A percentile compares a stretch with the other conserved stretches of the same genome.
phyloP scores from a whole-genome alignment of 2,329 filamentous ascomycete genomes.

The Diplodia corticola region DNA sequence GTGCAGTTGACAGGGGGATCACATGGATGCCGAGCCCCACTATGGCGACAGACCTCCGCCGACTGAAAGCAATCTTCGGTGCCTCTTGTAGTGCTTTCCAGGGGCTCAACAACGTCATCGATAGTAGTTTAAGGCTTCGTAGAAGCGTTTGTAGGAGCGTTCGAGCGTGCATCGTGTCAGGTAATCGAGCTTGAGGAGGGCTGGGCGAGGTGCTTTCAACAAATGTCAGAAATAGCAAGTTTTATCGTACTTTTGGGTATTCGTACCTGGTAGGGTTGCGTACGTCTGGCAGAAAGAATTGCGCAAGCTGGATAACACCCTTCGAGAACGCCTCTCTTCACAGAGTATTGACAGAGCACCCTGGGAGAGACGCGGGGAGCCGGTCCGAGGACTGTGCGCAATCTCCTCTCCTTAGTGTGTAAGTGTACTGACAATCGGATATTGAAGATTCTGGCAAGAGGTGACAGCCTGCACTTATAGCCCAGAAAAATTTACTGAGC shows the following conservation, averaged over 20 bases:
- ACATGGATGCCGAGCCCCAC: not conserved
- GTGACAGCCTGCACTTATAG: no score
- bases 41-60: not conserved
- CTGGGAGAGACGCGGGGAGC: no score
- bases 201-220: not conserved
- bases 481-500: no score
- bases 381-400: no score
- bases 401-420: no score
- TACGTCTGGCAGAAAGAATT: no score
- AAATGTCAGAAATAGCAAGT: not conserved
- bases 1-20: not conserved
- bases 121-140: not conserved
- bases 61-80: not conserved
- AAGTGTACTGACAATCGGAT: no score
- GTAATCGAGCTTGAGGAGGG: not conserved
- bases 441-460: no score
- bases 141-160: not conserved
- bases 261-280: not conserved
- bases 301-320: no score
- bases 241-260: no score
- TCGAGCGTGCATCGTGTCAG: not conserved
- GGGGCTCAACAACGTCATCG: not conserved
- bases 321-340: no score
- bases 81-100: not conserved
- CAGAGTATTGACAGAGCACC: no score